Percentiles rank a stretch among this genome's conserved stretches.
phyloP scores from a whole-genome alignment of 768 basidiomycete species.

The Auricularia cornea region DNA sequence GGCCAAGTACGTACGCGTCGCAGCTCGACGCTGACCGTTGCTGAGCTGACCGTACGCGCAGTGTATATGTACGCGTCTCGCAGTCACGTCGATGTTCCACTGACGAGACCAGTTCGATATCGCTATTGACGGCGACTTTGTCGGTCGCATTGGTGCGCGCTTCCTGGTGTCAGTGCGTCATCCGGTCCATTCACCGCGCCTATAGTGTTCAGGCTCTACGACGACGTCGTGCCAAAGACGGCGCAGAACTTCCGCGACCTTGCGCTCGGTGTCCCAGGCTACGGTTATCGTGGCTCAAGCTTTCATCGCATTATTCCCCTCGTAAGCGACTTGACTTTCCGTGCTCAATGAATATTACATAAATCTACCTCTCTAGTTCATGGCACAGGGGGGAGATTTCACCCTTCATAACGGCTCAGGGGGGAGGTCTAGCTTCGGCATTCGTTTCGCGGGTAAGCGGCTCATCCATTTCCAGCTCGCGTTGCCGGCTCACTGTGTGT shows the following conservation, averaged over 20 bases:
- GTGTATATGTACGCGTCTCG: not conserved
- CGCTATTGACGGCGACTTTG: conserved; percentile 8
- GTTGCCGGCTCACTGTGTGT: conserved; percentile 8
- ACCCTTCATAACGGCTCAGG: conserved; percentile 26
- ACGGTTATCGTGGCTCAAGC: conserved; percentile 28
- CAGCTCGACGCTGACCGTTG: not conserved
- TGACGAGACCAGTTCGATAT: conserved; percentile 11
- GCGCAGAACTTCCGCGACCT: conserved; percentile 30
- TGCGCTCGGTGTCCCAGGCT: not conserved
- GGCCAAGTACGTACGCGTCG: not conserved
- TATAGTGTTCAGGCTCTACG: conserved; percentile 26
- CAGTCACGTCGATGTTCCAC: not conserved
- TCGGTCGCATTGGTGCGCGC: conserved; percentile 13
- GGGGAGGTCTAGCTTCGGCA: conserved; percentile 29
- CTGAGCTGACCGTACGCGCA: not conserved
- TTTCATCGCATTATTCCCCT: conserved; percentile 32
- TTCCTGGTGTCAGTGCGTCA: not conserved
- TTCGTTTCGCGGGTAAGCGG: conserved; percentile 47
- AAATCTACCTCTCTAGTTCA: not conserved
- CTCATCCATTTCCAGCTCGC: conserved; percentile 30
- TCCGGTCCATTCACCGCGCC: not conserved
- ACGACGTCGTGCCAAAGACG: conserved; percentile 32
- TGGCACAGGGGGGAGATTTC: conserved; percentile 16
- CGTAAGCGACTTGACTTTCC: not conserved
- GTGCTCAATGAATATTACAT: not conserved